Evolutionary conservation across 2,329 filamentous ascomycete species (phyloP), one percentile per base, ranked within the genome.

Genomic region (Alternaria solani): DNA sequence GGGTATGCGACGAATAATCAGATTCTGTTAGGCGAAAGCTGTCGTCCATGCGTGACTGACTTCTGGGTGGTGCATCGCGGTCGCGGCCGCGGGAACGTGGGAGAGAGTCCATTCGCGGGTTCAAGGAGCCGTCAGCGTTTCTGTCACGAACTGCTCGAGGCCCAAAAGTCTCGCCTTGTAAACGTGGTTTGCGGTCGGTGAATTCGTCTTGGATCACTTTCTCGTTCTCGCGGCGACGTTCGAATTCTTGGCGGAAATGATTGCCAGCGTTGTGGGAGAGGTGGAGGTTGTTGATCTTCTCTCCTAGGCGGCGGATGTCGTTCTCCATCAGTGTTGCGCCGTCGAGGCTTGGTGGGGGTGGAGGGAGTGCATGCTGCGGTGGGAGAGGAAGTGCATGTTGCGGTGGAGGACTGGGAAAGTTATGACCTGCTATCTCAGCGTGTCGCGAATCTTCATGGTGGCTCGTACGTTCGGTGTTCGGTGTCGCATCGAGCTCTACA

Each of bases 261-360:
- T 61, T 61, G 1, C 44, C 52, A 1, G 65, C 57, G 7, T 62
- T 59, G 25, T 61, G 42, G 3, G 55, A 55, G 11, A 72, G 61
- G 42, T 70, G 66, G 32, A 77, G 63, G 25, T 63, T 62, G 32
- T 74, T 67, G 12, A 77, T 77, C 38, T 78, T 78, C 63, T 77
- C 74, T 39, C 68, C 56, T 48, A 77, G 67, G 25, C 71, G 69
- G 8, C 58, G 63, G 16, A 77, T 73, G 39, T 78, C 74, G 44
- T 71, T 66, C 28, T 66, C 62, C 36, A 70, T 54, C 11, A 71
- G 54, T 2, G 73, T 75, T 30, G 64, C 53, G 48, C 70, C 68
- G 20, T 71, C 69, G 14, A 73, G 62, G 16, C 55, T 55, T 4
- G 59, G 61, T 39, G 56, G 47, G 36, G 64, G 57, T 7, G 60